Conservation (phyloP, 169 alveolate species). For the Cryptosporidium parvum region DNA sequence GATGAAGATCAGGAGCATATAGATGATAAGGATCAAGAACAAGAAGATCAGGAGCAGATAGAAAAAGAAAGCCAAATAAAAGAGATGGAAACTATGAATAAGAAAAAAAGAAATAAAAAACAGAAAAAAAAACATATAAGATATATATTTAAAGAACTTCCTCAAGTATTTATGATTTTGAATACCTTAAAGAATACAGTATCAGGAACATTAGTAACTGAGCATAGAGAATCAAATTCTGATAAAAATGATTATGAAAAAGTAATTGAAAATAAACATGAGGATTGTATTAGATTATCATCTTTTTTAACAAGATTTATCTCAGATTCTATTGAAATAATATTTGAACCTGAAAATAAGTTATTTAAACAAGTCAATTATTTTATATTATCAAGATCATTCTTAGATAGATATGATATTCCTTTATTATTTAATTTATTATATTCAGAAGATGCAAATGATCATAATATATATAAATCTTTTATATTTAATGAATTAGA, state of each 20-base stretch:
- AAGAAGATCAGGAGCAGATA: background rate
- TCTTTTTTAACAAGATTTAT: conserved; percentile 42
- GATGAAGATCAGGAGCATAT: no score
- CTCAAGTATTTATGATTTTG: conserved; percentile 46
- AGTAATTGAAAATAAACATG: background rate
- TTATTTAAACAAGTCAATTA: conserved; percentile 47
- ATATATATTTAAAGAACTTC: conserved; percentile 52
- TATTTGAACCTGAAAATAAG: conserved; percentile 46
- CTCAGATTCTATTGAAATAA: conserved; percentile 29
- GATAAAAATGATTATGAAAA: background rate
- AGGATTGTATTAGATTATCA: conserved; percentile 37
- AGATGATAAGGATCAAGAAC: background rate
- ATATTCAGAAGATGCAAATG: conserved; percentile 39
- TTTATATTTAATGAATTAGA: conserved; percentile 27
- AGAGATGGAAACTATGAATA: background rate
- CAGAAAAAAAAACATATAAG: conserved; percentile 12
- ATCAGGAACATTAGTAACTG: conserved; percentile 27
- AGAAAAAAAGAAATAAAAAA: conserved; percentile 11
- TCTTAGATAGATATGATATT: conserved; percentile 52
- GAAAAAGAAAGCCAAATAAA: background rate
- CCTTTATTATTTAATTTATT: conserved; percentile 42
- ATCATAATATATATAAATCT: background rate
- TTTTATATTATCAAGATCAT: conserved; percentile 41
- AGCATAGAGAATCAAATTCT: background rate
- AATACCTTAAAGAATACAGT: conserved; percentile 54